These are phyloP conservation scores for Bullera alba DNA, from an alignment of 768 basidiomycete species.

Conservation along the genomic window DNA sequence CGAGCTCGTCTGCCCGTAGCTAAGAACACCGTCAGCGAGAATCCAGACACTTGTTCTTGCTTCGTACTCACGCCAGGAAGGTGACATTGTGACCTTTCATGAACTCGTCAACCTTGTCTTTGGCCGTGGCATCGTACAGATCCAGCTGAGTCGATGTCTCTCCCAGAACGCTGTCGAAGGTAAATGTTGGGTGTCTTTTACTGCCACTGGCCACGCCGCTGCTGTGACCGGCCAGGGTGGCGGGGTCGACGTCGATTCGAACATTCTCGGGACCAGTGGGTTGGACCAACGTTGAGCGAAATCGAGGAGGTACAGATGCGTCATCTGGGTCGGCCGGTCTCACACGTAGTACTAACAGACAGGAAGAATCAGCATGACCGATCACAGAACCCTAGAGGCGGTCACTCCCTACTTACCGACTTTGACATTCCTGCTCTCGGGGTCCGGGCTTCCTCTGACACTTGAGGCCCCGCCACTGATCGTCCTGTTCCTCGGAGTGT, in stretches of 20 bases:
- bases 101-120: constrained; percentile 52
- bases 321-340: constrained; percentile 81
- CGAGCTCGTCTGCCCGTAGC: constrained; percentile 85
- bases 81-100: constrained; percentile 92
- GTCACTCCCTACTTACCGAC: constrained; percentile 23
- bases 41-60: neutral
- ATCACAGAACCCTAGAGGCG: neutral
- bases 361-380: neutral
- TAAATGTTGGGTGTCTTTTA: constrained; percentile 57
- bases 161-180: constrained; percentile 88
- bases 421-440: constrained; percentile 24
- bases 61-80: constrained; percentile 64
- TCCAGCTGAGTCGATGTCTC: constrained; percentile 78
- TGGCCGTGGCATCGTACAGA: constrained; percentile 74
- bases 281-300: constrained; percentile 83
- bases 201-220: constrained; percentile 3
- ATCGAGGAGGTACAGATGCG: constrained; percentile 82
- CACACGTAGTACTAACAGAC: constrained; percentile 67
- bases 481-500: neutral
- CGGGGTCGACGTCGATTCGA: constrained; percentile 61
- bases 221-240: constrained; percentile 23
- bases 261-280: constrained; percentile 67
- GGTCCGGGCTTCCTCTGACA: neutral
- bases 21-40: constrained; percentile 6
- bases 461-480: neutral